Evolutionary conservation across 208 protist species (phyloP).

Genomic region (Ichthyophonus hoferi): DNA sequence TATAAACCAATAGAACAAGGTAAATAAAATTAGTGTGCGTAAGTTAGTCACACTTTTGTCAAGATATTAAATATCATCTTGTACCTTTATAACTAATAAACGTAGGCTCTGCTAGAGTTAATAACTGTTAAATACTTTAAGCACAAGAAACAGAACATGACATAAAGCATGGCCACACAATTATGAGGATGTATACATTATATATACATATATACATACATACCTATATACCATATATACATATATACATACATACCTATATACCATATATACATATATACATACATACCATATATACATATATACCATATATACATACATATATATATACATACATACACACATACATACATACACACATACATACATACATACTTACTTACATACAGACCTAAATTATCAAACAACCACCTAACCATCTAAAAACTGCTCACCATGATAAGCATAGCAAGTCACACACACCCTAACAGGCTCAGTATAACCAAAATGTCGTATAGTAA

Average conservation of each 20-base stretch:
- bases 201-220: background rate
- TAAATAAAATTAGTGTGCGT: no score
- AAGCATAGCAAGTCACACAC: background rate
- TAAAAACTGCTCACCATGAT: background rate
- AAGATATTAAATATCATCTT: no score
- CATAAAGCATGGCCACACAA: no score
- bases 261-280: background rate
- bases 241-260: background rate
- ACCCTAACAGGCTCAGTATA: background rate
- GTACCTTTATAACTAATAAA: no score
- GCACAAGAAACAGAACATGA: no score
- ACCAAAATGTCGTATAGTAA: background rate
- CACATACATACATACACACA: background rate
- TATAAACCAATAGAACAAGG: no score
- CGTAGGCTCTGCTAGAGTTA: no score
- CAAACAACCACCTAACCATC: background rate
- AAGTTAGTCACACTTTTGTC: no score
- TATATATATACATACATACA: background rate
- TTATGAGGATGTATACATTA: no score
- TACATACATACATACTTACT: background rate
- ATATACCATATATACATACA: background rate
- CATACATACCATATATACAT: background rate
- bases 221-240: background rate
- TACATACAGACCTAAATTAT: background rate
- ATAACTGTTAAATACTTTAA: no score